Percentiles rank a stretch among this genome's conserved stretches.
Evolutionary conservation across 768 basidiomycete genomes (phyloP).

Genomic region (Gelatoporia subvermispora): DNA sequence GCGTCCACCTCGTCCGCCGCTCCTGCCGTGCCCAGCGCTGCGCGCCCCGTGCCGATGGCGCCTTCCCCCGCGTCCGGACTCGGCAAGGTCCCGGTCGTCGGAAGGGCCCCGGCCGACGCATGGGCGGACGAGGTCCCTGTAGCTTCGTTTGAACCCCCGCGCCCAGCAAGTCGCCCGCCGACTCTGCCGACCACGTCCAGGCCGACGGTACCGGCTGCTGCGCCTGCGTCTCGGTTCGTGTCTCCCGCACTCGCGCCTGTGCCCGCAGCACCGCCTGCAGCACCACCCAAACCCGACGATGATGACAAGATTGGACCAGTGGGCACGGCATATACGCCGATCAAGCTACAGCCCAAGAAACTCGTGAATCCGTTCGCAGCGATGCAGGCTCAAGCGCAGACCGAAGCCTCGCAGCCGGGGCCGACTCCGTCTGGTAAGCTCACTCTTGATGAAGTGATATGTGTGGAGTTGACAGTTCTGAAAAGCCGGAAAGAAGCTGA

Average conservation of each 20-base stretch:
- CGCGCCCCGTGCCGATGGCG: conserved; percentile 45
- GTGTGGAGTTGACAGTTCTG: background rate
- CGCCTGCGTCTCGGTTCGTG: conserved; percentile 23
- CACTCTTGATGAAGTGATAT: background rate
- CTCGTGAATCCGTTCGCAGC: conserved; percentile 79
- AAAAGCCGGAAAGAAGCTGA: conserved; percentile 66
- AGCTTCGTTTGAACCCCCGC: conserved; percentile 24
- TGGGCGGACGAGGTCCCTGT: conserved; percentile 55
- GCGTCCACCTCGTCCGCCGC: conserved; percentile 14
- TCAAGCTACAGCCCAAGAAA: conserved; percentile 83
- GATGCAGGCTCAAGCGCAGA: conserved; percentile 45
- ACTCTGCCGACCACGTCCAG: conserved; percentile 29
- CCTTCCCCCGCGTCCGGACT: conserved; percentile 15
- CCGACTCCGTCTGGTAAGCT: conserved; percentile 1
- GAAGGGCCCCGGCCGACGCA: conserved; percentile 36
- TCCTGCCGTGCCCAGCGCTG: conserved; percentile 36
- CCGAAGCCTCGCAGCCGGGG: conserved; percentile 23
- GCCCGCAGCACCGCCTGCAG: conserved; percentile 39
- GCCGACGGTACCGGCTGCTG: conserved; percentile 23
- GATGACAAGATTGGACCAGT: conserved; percentile 85
- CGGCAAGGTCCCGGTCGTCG: conserved; percentile 21
- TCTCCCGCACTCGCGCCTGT: conserved; percentile 30
- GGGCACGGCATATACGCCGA: conserved; percentile 86
- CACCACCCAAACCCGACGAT: conserved; percentile 62
- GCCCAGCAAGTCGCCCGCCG: conserved; percentile 25